Conservation (phyloP, 768 basidiomycete genomes). For the Rhodosporidiobolus sp. region DNA sequence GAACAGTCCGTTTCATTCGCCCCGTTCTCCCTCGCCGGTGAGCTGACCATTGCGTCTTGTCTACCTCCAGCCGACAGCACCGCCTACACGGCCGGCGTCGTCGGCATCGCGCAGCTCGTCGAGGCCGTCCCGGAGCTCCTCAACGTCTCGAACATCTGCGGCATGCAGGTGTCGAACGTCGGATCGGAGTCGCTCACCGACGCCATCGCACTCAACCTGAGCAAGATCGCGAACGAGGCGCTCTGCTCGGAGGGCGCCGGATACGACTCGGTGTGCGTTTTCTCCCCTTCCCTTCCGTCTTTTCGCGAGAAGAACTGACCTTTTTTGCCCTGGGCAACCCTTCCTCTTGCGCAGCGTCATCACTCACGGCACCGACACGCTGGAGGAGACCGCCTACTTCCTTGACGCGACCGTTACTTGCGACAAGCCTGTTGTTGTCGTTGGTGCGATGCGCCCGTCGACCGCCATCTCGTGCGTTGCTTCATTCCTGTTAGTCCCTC, state of each 20-base stretch:
- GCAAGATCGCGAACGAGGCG: conserved; percentile 40
- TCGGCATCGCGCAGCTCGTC: conserved; percentile 6
- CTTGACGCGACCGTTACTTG: conserved; percentile 48
- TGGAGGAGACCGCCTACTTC: conserved; percentile 47
- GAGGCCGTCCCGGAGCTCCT: conserved; percentile 6
- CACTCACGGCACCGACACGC: conserved; percentile 41
- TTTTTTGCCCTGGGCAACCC: no score
- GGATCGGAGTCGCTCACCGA: conserved; percentile 25
- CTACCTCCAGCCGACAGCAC: background rate
- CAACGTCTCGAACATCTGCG: conserved; percentile 34
- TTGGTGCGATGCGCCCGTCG: conserved; percentile 48
- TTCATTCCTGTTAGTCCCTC: background rate
- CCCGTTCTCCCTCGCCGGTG: background rate
- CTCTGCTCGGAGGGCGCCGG: conserved; percentile 42
- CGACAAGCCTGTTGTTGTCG: conserved; percentile 46
- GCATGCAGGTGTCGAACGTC: conserved; percentile 39
- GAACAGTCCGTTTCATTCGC: background rate
- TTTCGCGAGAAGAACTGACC: background rate
- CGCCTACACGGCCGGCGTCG: conserved; percentile 1
- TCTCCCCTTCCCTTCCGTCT: background rate
- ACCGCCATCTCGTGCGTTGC: conserved; percentile 42
- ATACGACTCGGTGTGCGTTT: conserved; percentile 43
- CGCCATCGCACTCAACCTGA: conserved; percentile 13
- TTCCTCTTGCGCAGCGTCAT: conserved; percentile 9
- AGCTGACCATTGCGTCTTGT: background rate